Base-by-base conservation (phyloP, 1,139 yeast species). In the Zygoascus sp. region DNA sequence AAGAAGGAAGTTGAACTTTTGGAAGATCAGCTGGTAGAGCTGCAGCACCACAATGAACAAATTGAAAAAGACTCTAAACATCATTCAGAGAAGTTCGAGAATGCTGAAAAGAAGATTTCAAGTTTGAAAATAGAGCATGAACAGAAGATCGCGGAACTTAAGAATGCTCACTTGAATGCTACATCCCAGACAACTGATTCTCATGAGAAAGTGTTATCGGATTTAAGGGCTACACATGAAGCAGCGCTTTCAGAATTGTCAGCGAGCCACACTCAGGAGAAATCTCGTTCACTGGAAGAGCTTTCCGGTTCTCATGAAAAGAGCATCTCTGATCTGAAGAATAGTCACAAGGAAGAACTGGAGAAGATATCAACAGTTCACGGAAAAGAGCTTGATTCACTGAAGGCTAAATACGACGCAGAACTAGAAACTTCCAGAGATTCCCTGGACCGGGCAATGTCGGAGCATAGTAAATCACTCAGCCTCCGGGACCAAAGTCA, bases 61-160 rank as follows among this genome's bases (percentile, higher is more conserved):
- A 25, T 10, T 4, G 35, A 39, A 15, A 19, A 9, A n/a, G 42
- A 28, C 16, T 10, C 11, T 2, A 17, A 21, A 20, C 2, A 17
- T 8, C 13, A 40, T 5, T 13, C 13, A 7, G 20, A 25, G 9
- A 27, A 22, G 30, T 13, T 15, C 2, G 7, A 17, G 6, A 13
- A 17, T 7, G 30, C 17, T 40, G 36, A 32, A 11, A 19, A 21
- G 21, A 28, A 40, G 20, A 17, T 30, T 20, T 10, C 36, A 19
- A 19, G 17, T 30, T 22, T 40, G 13, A 40, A 30, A 15, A 32
- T n/a, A 4, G 28, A 40, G 28, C 35, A 40, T 32, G 28, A 40
- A 3, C 11, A 40, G n/a, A 19, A 28, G 10, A 15, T 22, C 1
- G 21, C 17, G 13, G 36, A 32, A 5, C 8, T 30, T 7, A 23